These are phyloP conservation scores for Sporisorium graminicola DNA, from an alignment of 1,284 basidiomycete species.

Conservation along the genomic window DNA sequence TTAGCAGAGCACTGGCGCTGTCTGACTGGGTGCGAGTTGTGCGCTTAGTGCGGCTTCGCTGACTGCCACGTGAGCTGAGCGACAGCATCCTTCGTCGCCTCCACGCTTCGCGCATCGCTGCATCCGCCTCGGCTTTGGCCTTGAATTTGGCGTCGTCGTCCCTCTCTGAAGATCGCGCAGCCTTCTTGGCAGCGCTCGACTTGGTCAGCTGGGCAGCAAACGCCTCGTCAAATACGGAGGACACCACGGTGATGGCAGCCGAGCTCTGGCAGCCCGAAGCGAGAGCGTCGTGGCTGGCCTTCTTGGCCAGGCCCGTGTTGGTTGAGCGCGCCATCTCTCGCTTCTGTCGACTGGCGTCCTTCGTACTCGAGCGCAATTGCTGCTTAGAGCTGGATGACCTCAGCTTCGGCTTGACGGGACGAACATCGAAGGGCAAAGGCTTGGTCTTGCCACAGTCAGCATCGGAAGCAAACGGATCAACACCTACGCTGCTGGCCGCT, in stretches of 20 bases:
- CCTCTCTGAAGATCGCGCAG: not conserved
- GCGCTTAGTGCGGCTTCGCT: slow-evolving; percentile 15
- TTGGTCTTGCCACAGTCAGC: slow-evolving; percentile 16
- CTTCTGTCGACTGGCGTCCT: slow-evolving; percentile 24
- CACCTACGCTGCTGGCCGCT: slow-evolving; percentile 14
- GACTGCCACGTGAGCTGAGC: slow-evolving; percentile 42
- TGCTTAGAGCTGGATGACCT: slow-evolving; percentile 36
- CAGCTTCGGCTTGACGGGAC: slow-evolving; percentile 17
- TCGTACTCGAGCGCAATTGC: slow-evolving; percentile 7
- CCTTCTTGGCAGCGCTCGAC: not conserved
- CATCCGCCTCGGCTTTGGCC: slow-evolving; percentile 38
- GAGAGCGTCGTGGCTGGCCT: slow-evolving; percentile 9
- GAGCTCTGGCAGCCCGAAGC: slow-evolving; percentile 37
- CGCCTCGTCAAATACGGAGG: slow-evolving; percentile 44
- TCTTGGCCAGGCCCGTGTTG: slow-evolving; percentile 10
- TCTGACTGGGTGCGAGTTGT: slow-evolving; percentile 1
- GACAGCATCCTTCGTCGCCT: slow-evolving; percentile 35
- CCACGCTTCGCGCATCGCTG: slow-evolving; percentile 30
- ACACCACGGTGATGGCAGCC: slow-evolving; percentile 32
- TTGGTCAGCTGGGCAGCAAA: slow-evolving; percentile 23
- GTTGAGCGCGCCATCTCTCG: slow-evolving; percentile 15
- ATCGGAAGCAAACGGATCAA: slow-evolving; percentile 38
- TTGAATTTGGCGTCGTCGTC: slow-evolving; percentile 18
- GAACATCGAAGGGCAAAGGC: not conserved
- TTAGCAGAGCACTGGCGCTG: not conserved